Evolutionary conservation across 768 basidiomycete species (phyloP).

Genomic region (Agaricus subrufescens): DNA sequence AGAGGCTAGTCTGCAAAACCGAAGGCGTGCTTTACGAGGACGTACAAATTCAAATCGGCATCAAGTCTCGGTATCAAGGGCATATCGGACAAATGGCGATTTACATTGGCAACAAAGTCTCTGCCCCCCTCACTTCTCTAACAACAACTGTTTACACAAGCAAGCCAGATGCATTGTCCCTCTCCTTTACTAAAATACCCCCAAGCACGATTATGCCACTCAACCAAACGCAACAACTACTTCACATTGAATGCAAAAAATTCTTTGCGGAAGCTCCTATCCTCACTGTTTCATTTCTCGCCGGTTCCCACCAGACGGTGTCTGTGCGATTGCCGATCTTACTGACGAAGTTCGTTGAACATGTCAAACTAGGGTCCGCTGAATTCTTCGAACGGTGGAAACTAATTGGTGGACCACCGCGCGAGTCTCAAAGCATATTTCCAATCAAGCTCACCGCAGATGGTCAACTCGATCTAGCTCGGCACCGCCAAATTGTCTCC

Average conservation of each 20-base stretch:
- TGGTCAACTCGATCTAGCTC: slow-evolving; percentile 72
- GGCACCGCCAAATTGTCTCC: slow-evolving; percentile 68
- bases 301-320: slow-evolving; percentile 86
- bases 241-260: slow-evolving; percentile 94
- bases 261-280: slow-evolving; percentile 74
- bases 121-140: slow-evolving; percentile 85
- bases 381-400: slow-evolving; percentile 99
- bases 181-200: slow-evolving; percentile 88
- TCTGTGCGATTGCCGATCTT: slow-evolving; percentile 83
- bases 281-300: slow-evolving; percentile 84
- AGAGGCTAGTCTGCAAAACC: slow-evolving; percentile 68
- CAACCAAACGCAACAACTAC: slow-evolving; percentile 87
- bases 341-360: slow-evolving; percentile 89
- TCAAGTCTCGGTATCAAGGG: slow-evolving; percentile 96
- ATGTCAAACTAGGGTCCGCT: slow-evolving; percentile 73
- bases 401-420: slow-evolving; percentile 90
- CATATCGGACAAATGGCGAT: slow-evolving; percentile 91
- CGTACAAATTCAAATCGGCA: slow-evolving; percentile 88
- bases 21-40: slow-evolving; percentile 97
- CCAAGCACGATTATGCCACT: slow-evolving; percentile 74
- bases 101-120: slow-evolving; percentile 94
- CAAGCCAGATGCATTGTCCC: slow-evolving; percentile 72
- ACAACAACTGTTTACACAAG: slow-evolving; percentile 74
- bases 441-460: slow-evolving; percentile 62
- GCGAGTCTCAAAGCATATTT: slow-evolving; percentile 88